Conservation (phyloP, 768 basidiomycete species). For the Leccinum variicolor region DNA sequence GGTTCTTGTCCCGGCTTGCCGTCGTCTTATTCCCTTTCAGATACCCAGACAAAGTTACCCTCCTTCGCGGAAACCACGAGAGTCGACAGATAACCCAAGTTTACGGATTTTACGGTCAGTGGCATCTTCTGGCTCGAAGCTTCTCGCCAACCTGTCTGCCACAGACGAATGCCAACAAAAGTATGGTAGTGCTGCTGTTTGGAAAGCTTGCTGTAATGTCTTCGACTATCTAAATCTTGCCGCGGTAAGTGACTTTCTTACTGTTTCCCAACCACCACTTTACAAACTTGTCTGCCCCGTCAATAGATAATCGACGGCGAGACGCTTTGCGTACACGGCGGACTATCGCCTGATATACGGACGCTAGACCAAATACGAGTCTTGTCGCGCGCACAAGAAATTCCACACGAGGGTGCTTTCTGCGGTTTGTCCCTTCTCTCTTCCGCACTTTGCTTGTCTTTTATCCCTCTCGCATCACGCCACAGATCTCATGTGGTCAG, state of each 20-base stretch:
- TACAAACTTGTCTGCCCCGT: neutral
- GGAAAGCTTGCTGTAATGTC: constrained; percentile 96
- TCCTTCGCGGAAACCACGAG: constrained; percentile 94
- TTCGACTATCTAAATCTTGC: constrained; percentile 96
- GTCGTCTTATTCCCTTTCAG: constrained; percentile 36
- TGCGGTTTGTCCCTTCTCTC: constrained; percentile 53
- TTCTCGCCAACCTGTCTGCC: neutral
- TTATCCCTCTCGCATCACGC: neutral
- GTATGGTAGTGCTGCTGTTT: constrained; percentile 91
- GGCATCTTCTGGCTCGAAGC: neutral
- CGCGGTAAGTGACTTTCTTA: constrained; percentile 53
- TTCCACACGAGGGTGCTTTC: constrained; percentile 98
- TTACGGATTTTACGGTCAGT: constrained; percentile 92
- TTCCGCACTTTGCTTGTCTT: neutral
- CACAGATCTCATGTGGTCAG: constrained; percentile 96
- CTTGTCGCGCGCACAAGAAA: constrained; percentile 92
- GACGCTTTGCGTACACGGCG: constrained; percentile 92
- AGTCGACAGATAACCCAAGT: constrained; percentile 97
- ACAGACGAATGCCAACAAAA: constrained; percentile 97
- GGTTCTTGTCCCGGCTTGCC: neutral
- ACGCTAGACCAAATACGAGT: constrained; percentile 94
- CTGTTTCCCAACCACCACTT: neutral
- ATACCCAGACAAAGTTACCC: constrained; percentile 89
- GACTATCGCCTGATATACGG: constrained; percentile 92
- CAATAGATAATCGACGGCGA: constrained; percentile 88